phyloP scores from a whole-genome alignment of 2,329 filamentous ascomycete species.

The Dothideomycetes sp. region DNA sequence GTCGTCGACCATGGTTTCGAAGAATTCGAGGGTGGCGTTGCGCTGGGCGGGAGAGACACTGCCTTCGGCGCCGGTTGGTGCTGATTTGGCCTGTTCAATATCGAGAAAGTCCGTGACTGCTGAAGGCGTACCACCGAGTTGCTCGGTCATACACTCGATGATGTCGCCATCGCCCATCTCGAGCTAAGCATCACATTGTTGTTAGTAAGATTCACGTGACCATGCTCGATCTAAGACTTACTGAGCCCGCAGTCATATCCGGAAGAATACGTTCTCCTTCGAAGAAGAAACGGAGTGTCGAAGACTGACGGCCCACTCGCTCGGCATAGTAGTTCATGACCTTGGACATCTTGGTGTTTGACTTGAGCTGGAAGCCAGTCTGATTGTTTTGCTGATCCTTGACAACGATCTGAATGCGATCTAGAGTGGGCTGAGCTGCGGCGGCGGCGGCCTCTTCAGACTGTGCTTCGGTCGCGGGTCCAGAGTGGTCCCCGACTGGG shows the following conservation, averaged over 20 bases:
- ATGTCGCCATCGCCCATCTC: constrained; percentile 10
- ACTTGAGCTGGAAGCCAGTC: constrained; percentile 5
- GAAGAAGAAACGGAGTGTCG: constrained; percentile 4
- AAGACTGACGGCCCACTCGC: background rate
- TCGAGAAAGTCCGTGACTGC: too few species aligned
- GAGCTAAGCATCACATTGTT: background rate
- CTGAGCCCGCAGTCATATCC: background rate
- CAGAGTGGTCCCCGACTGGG: background rate
- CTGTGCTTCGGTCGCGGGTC: background rate
- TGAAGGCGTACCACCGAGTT: background rate
- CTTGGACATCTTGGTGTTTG: constrained; percentile 7
- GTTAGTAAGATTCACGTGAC: background rate
- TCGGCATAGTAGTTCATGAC: constrained; percentile 6
- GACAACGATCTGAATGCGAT: constrained; percentile 1
- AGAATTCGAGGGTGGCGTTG: background rate
- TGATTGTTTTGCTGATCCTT: constrained; percentile 6
- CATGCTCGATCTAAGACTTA: background rate
- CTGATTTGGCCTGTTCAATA: too few species aligned
- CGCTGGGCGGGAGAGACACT: too few species aligned
- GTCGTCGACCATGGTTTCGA: background rate
- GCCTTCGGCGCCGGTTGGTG: too few species aligned
- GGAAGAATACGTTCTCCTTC: background rate
- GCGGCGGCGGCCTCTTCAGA: background rate
- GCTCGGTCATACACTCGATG: constrained; percentile 11
- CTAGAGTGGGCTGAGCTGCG: background rate